phyloP scores from a whole-genome alignment of 139 green algal genomes.

The Chlorella sorokiniana region DNA sequence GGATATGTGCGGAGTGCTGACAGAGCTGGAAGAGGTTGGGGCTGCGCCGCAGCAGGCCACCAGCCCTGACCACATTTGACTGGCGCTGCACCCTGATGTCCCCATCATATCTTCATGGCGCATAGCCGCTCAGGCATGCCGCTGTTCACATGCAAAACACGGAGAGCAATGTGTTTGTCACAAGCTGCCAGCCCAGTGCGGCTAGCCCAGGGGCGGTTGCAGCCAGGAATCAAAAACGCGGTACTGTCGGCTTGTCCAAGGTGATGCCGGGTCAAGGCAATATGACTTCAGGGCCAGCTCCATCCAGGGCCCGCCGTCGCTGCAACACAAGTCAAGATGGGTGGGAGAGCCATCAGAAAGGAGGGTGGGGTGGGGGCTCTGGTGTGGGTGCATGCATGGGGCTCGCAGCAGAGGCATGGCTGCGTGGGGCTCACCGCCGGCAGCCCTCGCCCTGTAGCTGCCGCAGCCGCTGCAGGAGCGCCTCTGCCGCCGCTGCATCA shows the following conservation, averaged over 20 bases:
- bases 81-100: not conserved
- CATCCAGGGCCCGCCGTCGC: constrained; percentile 36
- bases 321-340: not conserved
- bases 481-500: not conserved
- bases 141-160: not conserved
- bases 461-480: not conserved
- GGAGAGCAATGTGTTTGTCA: not conserved
- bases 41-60: too few species aligned
- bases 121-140: too few species aligned
- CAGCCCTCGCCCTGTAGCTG: constrained; percentile 19
- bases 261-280: not conserved
- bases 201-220: constrained; percentile 1
- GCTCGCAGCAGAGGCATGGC: not conserved
- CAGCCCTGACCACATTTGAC: too few species aligned
- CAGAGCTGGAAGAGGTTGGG: constrained; percentile 67
- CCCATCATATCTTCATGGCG: too few species aligned
- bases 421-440: not conserved
- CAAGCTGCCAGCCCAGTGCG: not conserved
- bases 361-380: not conserved
- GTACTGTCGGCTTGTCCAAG: constrained; percentile 30
- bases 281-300: constrained; percentile 34
- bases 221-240: constrained; percentile 6
- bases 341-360: not conserved
- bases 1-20: constrained; percentile 62
- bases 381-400: not conserved